phyloP scores from a whole-genome alignment of 2,329 filamentous ascomycete species.

The Aspergillus sp. region DNA sequence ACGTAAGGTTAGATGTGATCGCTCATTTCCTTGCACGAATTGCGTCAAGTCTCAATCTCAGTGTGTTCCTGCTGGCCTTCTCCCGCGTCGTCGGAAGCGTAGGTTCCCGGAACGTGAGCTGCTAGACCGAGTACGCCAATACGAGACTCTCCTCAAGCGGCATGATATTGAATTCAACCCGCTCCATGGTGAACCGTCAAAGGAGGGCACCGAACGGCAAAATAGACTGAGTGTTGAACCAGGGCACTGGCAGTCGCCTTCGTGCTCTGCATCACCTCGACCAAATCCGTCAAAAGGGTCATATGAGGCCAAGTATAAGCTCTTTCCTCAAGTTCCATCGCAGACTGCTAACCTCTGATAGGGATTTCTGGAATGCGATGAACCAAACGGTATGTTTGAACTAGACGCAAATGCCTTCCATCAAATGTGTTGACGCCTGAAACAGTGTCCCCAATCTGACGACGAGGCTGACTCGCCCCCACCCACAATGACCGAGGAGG shows the following conservation, averaged over 20 bases:
- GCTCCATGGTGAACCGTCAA: conserved; percentile 38
- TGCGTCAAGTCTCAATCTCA: conserved; percentile 64
- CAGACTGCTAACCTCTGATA: conserved; percentile 27
- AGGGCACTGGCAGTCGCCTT: background rate
- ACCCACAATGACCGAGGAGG: conserved; percentile 31
- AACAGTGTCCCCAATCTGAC: conserved; percentile 15
- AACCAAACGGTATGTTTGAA: conserved; percentile 39
- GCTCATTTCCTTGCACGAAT: conserved; percentile 68
- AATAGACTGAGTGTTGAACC: background rate
- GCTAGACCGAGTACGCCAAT: conserved; percentile 66
- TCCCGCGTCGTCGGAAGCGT: conserved; percentile 54
- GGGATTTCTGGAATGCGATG: conserved; percentile 50
- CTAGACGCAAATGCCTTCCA: background rate
- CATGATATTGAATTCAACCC: conserved; percentile 69
- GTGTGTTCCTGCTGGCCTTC: conserved; percentile 49
- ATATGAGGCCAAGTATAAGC: conserved; percentile 18
- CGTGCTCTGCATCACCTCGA: background rate
- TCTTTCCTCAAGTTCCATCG: background rate
- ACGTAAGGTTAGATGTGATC: conserved; percentile 73
- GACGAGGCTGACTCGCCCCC: conserved; percentile 28
- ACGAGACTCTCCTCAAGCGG: conserved; percentile 65
- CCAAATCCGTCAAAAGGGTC: background rate
- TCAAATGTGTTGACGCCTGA: conserved; percentile 9
- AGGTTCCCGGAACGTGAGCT: conserved; percentile 70
- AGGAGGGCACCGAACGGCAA: background rate